These are phyloP conservation scores for Aegilops umbellulata DNA, from an alignment of 176 grass and related monocot species.

Conservation along the genomic window DNA sequence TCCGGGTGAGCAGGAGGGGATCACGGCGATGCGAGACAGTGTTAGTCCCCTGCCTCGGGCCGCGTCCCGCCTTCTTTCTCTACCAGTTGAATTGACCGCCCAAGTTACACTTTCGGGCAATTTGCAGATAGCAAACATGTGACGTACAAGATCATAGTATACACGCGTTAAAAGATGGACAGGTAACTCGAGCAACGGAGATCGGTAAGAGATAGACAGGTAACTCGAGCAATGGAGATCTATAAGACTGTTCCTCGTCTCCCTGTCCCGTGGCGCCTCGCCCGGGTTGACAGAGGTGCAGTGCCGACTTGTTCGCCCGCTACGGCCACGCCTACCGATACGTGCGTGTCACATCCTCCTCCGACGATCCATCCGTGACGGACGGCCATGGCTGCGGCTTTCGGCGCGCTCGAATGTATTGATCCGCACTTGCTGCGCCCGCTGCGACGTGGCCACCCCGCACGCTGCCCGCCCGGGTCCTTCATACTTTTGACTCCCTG, in stretches of 20 bases:
- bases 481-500: too few species aligned
- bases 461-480: background rate
- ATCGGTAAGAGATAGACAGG: background rate
- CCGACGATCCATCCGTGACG: background rate
- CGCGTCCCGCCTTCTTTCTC: too few species aligned
- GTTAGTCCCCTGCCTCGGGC: too few species aligned
- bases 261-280: background rate
- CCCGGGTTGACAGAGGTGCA: background rate
- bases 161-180: background rate
- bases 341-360: background rate
- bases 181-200: background rate
- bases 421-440: background rate
- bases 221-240: background rate
- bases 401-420: background rate
- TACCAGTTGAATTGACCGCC: too few species aligned
- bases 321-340: background rate
- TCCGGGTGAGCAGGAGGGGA: background rate
- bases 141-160: too few species aligned
- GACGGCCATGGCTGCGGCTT: background rate
- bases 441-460: background rate
- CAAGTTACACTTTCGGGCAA: too few species aligned
- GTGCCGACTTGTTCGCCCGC: background rate
- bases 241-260: background rate
- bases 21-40: background rate
- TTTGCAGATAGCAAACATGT: too few species aligned